phyloP scores from a whole-genome alignment of 305 asterid species.

The Nicotiana rustica region DNA sequence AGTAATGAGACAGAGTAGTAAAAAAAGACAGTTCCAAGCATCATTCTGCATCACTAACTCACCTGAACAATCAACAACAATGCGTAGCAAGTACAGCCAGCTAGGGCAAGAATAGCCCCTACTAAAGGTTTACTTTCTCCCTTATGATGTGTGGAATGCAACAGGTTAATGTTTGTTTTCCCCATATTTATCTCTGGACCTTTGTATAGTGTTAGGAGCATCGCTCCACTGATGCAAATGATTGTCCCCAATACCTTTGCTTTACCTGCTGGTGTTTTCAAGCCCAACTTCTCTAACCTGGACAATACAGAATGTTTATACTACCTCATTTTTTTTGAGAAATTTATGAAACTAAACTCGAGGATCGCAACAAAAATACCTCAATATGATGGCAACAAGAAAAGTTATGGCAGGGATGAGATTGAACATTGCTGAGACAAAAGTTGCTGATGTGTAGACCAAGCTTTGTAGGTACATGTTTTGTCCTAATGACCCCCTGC shows the following conservation, averaged over 20 bases:
- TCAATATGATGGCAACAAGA: constrained; percentile 56
- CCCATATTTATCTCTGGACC: constrained; percentile 61
- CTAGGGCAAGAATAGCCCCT: constrained; percentile 59
- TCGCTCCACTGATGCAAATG: constrained; percentile 70
- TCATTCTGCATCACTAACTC: neutral
- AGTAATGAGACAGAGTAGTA: neutral
- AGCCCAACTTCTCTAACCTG: constrained; percentile 72
- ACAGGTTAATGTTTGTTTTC: constrained; percentile 49
- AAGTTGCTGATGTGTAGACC: constrained; percentile 70
- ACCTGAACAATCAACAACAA: constrained; percentile 71
- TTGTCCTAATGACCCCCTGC: constrained; percentile 81
- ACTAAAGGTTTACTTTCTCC: constrained; percentile 38
- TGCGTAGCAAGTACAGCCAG: constrained; percentile 58
- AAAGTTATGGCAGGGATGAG: constrained; percentile 82
- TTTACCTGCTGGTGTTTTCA: constrained; percentile 60
- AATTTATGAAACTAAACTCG: constrained; percentile 9
- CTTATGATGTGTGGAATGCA: constrained; percentile 44
- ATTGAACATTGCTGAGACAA: constrained; percentile 70
- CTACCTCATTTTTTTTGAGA: neutral
- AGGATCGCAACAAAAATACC: constrained; percentile 46
- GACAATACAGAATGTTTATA: neutral
- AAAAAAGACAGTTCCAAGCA: neutral
- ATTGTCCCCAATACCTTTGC: constrained; percentile 78
- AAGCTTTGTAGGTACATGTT: constrained; percentile 65
- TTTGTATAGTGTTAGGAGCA: constrained; percentile 75